Conservation (phyloP, 192 early-diverging fungal genomes). For the Umbelopsis sp. region DNA sequence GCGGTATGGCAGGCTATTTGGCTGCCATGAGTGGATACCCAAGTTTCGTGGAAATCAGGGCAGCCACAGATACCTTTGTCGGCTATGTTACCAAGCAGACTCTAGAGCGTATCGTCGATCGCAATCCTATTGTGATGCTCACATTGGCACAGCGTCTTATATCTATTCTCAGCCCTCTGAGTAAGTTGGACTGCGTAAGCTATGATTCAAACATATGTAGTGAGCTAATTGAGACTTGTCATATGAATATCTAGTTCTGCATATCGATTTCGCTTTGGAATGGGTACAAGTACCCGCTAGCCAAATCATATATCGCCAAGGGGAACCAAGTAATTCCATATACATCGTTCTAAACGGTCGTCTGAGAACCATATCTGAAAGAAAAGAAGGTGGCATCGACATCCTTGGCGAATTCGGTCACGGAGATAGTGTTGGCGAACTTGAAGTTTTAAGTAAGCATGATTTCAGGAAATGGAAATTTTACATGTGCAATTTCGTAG, state of each 20-base stretch:
- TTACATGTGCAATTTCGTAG: background rate
- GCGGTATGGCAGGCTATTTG: constrained; percentile 92
- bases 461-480: background rate
- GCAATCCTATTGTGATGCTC: constrained; percentile 81
- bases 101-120: constrained; percentile 84
- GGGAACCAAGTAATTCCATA: constrained; percentile 85
- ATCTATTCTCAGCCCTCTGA: constrained; percentile 75
- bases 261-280: constrained; percentile 85
- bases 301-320: constrained; percentile 89
- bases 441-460: constrained; percentile 82
- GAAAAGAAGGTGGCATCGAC: constrained; percentile 65
- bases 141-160: constrained; percentile 89
- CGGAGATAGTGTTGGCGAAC: constrained; percentile 94
- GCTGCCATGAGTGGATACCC: constrained; percentile 90
- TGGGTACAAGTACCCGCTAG: constrained; percentile 96
- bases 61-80: constrained; percentile 80
- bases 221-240: background rate
- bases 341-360: constrained; percentile 94
- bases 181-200: constrained; percentile 47
- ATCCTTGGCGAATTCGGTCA: constrained; percentile 94
- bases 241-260: constrained; percentile 51
- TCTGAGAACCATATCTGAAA: constrained; percentile 81
- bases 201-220: no score
- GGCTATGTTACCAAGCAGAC: constrained; percentile 85
- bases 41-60: constrained; percentile 82